Percentiles rank a stretch among this genome's conserved stretches.
phyloP scores from a whole-genome alignment of 1,284 basidiomycete genomes.

The Pholiota adiposa region DNA sequence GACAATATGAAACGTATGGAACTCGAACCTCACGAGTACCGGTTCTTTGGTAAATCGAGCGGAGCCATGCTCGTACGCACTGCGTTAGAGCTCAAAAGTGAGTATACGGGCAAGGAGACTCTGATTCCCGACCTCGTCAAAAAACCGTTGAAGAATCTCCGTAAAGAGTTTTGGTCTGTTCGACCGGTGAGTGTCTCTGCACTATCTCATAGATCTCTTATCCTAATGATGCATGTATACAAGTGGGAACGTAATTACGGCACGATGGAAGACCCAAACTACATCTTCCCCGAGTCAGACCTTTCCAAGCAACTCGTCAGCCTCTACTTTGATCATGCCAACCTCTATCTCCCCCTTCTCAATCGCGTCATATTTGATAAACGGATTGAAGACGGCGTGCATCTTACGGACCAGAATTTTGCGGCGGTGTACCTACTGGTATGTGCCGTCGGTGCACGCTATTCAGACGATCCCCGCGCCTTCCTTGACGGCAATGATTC shows the following conservation, averaged over 20 bases:
- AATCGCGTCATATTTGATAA: constrained; percentile 78
- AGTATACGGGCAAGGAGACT: constrained; percentile 43
- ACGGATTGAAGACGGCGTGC: constrained; percentile 57
- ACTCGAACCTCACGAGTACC: constrained; percentile 39
- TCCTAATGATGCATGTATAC: constrained; percentile 2
- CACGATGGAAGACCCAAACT: constrained; percentile 32
- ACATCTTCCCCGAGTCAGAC: constrained; percentile 64
- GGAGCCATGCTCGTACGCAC: constrained; percentile 67
- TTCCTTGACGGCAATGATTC: constrained; percentile 45
- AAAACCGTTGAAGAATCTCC: constrained; percentile 25
- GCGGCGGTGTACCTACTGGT: constrained; percentile 74
- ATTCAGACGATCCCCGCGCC: constrained; percentile 69
- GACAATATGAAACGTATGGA: constrained; percentile 41
- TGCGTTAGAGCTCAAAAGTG: constrained; percentile 68
- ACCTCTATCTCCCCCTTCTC: constrained; percentile 72
- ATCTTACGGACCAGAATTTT: constrained; percentile 64
- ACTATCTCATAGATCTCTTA: background rate
- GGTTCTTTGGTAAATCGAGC: constrained; percentile 78
- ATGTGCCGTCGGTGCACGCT: constrained; percentile 77
- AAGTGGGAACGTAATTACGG: constrained; percentile 46
- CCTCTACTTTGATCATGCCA: constrained; percentile 70
- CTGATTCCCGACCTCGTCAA: background rate
- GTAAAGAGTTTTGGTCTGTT: constrained; percentile 42
- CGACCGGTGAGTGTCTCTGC: constrained; percentile 40
- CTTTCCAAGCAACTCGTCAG: constrained; percentile 65